Evolutionary conservation across 306 rosid species (phyloP), one percentile per base, ranked within the genome.

Genomic region (Quercus mongolica): DNA sequence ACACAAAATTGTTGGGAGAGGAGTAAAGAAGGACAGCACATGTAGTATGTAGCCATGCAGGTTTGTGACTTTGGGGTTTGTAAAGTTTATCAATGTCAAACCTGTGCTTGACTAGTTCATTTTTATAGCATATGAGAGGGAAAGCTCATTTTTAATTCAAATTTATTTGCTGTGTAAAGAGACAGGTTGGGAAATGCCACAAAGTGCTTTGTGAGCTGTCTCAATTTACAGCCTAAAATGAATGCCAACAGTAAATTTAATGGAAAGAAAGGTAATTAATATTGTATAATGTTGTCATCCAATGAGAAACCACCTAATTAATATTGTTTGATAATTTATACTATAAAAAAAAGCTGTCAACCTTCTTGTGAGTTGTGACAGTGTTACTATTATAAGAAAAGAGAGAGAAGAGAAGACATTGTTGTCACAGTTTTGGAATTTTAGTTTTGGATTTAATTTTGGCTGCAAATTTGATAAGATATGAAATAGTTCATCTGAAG

Each of bases 21-120:
- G 25, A 85, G 80, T 91, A 65, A 91, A 82, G 82, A 75, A 19
- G 12, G 75, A 74, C 63, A 75, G 76, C 68, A 70, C 61, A 73
- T 79, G 69, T 81, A 74, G 8, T 26, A 35, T 28, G 46, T 5
- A 7, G 54, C 54, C 5, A 12, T 28, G 62, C 54, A 62, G 38
- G 44, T 63, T 30, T 56, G 68, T 68, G 64, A 75, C 74, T 74
- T 30, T 44, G 23, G n/a, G 46, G 62, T 23, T 46, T 71, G 46
- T 26, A 49, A 55, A 33, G 54, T 72, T 3, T 76, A n/a, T 38
- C 35, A 65, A 69, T 70, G 26, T 80, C 84, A 79, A 79, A 28
- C 78, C 58, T 55, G 35, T 35, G 74, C 41, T 78, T 81, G 82
- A 83, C 81, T 76, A 6, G 4, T 6, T 20, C 33, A 58, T 77